phyloP scores from a whole-genome alignment of 768 basidiomycete species.

The Boletales sp. region DNA sequence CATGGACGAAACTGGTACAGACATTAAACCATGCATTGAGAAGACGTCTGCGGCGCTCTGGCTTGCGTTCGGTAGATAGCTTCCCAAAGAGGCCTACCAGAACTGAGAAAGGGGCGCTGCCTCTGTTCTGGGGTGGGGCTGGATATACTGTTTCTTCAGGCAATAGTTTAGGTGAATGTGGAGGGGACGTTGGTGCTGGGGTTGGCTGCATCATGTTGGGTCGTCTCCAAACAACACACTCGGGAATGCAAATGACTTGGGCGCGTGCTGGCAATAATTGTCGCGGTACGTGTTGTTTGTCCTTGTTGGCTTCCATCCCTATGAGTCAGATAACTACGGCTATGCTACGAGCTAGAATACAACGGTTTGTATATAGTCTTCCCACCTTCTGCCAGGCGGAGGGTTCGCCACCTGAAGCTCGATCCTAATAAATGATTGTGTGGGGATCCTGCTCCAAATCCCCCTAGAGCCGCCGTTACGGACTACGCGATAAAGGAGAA shows the following conservation, averaged over 20 bases:
- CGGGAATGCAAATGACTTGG: too few species aligned
- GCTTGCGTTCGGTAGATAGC: conserved; percentile 67
- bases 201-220: conserved; percentile 55
- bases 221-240: too few species aligned
- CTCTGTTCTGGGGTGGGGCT: conserved; percentile 60
- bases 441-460: neutral
- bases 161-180: conserved; percentile 38
- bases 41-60: conserved; percentile 66
- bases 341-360: neutral
- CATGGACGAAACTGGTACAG: conserved; percentile 27
- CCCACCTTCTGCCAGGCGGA: neutral
- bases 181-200: conserved; percentile 60
- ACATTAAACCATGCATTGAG: conserved; percentile 82
- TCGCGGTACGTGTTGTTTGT: conserved; percentile 19
- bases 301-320: conserved; percentile 3
- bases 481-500: neutral
- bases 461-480: too few species aligned
- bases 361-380: neutral
- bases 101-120: conserved; percentile 66
- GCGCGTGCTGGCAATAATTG: too few species aligned
- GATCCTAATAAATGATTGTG: neutral
- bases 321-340: neutral
- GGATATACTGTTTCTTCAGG: conserved; percentile 38
- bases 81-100: conserved; percentile 72
- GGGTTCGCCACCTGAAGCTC: neutral